phyloP scores from a whole-genome alignment of 176 grass and related monocot genomes.

The Oryza glaberrima region DNA sequence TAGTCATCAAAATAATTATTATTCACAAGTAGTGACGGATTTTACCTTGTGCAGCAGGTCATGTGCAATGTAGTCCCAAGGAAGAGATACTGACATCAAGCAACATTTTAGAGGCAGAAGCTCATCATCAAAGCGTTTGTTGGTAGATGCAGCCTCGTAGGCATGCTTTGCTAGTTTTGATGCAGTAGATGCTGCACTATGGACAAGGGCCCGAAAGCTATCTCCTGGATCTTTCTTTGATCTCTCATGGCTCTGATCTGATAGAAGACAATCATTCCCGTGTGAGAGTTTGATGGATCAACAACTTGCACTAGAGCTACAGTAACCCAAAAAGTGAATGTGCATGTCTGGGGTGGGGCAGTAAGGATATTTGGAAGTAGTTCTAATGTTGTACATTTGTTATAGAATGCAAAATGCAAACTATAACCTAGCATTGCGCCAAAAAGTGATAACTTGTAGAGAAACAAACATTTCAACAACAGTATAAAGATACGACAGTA shows the following conservation, averaged over 20 bases:
- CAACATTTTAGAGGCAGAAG: conserved; percentile 88
- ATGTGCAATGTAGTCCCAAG: conserved; percentile 82
- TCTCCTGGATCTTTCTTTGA: conserved; percentile 57
- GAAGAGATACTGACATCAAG: conserved; percentile 93
- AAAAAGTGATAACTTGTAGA: neutral
- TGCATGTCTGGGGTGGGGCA: neutral
- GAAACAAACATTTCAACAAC: neutral
- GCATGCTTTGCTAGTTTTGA: conserved; percentile 75
- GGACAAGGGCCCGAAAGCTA: conserved; percentile 64
- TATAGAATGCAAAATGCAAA: too few species aligned
- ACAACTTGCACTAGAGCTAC: conserved; percentile 16
- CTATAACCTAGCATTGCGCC: neutral
- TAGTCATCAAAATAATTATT: neutral
- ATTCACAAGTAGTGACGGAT: neutral
- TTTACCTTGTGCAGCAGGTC: conserved; percentile 87
- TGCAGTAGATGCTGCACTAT: conserved; percentile 73
- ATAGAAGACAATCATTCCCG: conserved; percentile 19
- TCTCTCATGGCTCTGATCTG: conserved; percentile 70
- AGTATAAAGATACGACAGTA: neutral
- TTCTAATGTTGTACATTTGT: neutral
- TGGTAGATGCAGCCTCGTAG: conserved; percentile 57
- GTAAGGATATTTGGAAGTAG: neutral
- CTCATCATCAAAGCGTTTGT: conserved; percentile 48
- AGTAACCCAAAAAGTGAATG: conserved; percentile 2
- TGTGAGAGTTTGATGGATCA: neutral